Percentiles rank a stretch among this genome's conserved stretches.
Conservation (phyloP, 345 rosid species). For the Pseudoturritis turrita region DNA sequence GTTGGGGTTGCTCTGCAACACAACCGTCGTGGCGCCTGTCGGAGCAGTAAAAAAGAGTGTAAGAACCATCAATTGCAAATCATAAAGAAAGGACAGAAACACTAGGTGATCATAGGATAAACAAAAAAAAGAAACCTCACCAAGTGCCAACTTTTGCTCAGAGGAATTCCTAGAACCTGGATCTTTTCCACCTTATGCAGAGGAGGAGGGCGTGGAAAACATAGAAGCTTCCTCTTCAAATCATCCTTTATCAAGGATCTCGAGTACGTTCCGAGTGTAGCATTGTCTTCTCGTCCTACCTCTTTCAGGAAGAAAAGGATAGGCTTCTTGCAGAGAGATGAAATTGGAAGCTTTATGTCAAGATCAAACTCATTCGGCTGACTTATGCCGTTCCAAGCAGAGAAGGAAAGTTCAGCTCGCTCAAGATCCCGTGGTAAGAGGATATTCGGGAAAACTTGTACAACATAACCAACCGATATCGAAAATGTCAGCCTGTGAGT, state of each 20-base stretch:
- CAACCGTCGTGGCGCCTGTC: constrained; percentile 69
- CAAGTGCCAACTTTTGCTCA: constrained; percentile 72
- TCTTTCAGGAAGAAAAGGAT: constrained; percentile 31
- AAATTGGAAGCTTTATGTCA: constrained; percentile 59
- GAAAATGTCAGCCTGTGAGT: constrained; percentile 45
- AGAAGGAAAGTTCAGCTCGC: constrained; percentile 67
- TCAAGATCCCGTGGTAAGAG: constrained; percentile 68
- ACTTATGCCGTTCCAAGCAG: constrained; percentile 74
- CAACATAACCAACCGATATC: constrained; percentile 72
- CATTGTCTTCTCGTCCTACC: constrained; percentile 54
- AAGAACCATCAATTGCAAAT: not conserved
- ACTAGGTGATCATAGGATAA: not conserved
- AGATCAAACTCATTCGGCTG: constrained; percentile 69
- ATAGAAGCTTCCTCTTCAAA: constrained; percentile 62
- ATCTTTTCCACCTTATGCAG: constrained; percentile 52
- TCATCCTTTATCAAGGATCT: constrained; percentile 51
- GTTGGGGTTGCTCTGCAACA: constrained; percentile 66
- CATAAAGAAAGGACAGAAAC: not conserved
- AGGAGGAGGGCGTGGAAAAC: constrained; percentile 64
- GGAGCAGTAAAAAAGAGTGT: not conserved
- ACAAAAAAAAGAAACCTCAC: constrained; percentile 36
- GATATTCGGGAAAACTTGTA: constrained; percentile 73
- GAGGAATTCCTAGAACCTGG: constrained; percentile 55
- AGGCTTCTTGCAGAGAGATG: constrained; percentile 43
- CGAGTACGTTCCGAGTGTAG: constrained; percentile 51